Evolutionary conservation across 192 early-diverging fungal species (phyloP).

Genomic region (Linnemannia zychae): DNA sequence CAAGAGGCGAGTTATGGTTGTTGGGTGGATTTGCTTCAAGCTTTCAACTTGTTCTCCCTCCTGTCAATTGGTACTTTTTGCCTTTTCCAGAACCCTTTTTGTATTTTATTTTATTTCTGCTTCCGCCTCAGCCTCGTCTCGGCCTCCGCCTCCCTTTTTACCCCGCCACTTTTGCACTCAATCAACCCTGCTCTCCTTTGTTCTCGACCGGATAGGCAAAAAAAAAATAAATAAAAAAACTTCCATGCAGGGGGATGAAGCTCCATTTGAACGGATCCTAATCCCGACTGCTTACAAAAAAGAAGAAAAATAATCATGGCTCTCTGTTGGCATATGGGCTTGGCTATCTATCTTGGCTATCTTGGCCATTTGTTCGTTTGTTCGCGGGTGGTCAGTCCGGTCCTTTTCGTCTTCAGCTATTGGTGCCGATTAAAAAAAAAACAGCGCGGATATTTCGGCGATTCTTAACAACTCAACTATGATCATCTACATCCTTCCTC

Average conservation of each 20-base stretch:
- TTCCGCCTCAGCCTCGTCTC: not conserved
- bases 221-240: not conserved
- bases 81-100: not conserved
- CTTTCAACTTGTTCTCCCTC: not conserved
- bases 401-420: constrained; percentile 1
- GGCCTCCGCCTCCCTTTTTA: not conserved
- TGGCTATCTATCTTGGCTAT: not conserved
- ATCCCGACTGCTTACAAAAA: not conserved
- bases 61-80: not conserved
- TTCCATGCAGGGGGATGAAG: not conserved
- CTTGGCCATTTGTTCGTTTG: not conserved
- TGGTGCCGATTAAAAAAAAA: constrained; percentile 24
- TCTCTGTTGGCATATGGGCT: too few relatives aligned
- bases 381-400: not conserved
- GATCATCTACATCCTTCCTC: too few relatives aligned
- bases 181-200: not conserved
- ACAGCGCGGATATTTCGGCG: not conserved
- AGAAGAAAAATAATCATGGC: not conserved
- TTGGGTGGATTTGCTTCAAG: constrained; percentile 6
- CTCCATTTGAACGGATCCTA: not conserved
- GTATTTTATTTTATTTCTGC: not conserved
- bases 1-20: not conserved
- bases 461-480: not conserved
- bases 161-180: too few relatives aligned
- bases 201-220: constrained; percentile 2